These are phyloP conservation scores for Cystobasidium slooffiae DNA, from an alignment of 1,284 basidiomycete species.

Conservation along the genomic window DNA sequence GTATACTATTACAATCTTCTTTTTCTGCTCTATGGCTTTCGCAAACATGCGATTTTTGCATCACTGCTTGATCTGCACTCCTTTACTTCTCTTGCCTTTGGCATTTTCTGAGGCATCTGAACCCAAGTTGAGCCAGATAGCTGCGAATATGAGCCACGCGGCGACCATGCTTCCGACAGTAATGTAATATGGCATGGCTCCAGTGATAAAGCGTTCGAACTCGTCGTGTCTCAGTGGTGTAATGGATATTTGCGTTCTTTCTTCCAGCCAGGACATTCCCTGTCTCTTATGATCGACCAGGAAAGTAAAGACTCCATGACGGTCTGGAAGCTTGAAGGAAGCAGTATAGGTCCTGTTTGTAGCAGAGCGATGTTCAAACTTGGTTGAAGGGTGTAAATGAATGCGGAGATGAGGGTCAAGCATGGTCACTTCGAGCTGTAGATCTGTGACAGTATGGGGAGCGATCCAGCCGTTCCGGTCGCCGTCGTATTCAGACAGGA, in stretches of 20 bases:
- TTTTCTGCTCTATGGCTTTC: background rate
- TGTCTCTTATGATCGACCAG: constrained; percentile 83
- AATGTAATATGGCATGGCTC: constrained; percentile 92
- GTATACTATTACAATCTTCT: constrained; percentile 5
- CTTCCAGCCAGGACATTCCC: constrained; percentile 76
- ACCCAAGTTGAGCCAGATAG: constrained; percentile 69
- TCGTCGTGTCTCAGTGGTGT: constrained; percentile 93
- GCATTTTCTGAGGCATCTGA: background rate
- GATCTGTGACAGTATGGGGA: constrained; percentile 68
- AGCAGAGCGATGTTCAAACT: constrained; percentile 61
- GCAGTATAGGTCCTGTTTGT: constrained; percentile 66
- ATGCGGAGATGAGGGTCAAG: constrained; percentile 91
- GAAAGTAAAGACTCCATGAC: constrained; percentile 98
- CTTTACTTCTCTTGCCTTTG: constrained; percentile 22
- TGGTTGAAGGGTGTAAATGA: constrained; percentile 64
- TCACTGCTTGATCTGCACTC: constrained; percentile 7
- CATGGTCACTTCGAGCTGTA: constrained; percentile 97
- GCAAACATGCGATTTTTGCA: background rate
- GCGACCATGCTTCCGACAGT: constrained; percentile 84
- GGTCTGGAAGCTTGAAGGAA: constrained; percentile 84
- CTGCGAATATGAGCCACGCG: constrained; percentile 80
- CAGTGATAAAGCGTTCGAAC: constrained; percentile 89
- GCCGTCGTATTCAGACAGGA: constrained; percentile 70
- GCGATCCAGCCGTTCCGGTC: constrained; percentile 67
- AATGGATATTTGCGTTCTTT: constrained; percentile 78